Evolutionary conservation across 2,329 filamentous ascomycete species (phyloP).

Genomic region (Clarireedia sp.): DNA sequence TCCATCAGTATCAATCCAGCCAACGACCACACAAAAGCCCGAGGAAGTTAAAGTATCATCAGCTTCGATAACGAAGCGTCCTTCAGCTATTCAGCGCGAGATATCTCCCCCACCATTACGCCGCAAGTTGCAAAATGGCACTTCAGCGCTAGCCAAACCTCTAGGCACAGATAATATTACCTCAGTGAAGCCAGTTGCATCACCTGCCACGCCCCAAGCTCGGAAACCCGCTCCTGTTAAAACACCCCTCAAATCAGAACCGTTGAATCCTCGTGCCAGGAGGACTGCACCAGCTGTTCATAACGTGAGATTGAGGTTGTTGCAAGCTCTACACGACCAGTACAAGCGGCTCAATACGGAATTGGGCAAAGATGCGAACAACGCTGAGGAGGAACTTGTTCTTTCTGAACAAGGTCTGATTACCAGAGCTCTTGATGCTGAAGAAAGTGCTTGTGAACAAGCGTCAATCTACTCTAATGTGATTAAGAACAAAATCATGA

Average conservation of each 20-base stretch:
- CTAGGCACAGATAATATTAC: neutral
- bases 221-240: conserved; percentile 13
- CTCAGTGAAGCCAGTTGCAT: neutral
- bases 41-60: neutral
- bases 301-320: conserved; percentile 45
- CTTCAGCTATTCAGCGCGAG: conserved; percentile 11
- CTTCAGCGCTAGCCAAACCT: conserved; percentile 2
- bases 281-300: conserved; percentile 49
- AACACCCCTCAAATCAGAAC: conserved; percentile 36
- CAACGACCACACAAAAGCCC: neutral
- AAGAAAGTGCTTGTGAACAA: conserved; percentile 67
- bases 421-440: conserved; percentile 63
- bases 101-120: conserved; percentile 26
- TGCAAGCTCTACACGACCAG: conserved; percentile 58
- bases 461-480: conserved; percentile 70
- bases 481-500: conserved; percentile 72
- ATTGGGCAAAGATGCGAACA: conserved; percentile 43
- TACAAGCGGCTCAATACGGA: conserved; percentile 60
- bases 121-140: conserved; percentile 15
- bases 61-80: conserved; percentile 2
- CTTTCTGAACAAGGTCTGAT: conserved; percentile 61
- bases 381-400: conserved; percentile 45
- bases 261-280: conserved; percentile 60
- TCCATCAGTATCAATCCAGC: neutral
- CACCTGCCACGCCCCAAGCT: neutral